Conservation (phyloP, 164 flowering plant genomes). For the Warburgia ugandensis region DNA sequence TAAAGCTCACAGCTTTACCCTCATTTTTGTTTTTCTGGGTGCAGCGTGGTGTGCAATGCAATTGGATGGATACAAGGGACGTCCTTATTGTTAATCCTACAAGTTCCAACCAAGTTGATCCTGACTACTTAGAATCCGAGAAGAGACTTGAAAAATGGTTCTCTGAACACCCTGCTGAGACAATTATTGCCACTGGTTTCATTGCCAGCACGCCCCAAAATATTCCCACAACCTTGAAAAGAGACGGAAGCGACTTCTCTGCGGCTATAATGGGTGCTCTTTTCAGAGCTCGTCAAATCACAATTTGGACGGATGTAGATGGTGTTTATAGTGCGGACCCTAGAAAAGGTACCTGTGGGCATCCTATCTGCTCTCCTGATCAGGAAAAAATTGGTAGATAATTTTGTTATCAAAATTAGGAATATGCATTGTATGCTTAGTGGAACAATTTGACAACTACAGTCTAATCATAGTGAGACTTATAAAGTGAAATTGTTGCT, state of each 20-base stretch:
- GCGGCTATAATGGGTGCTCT: slow-evolving; percentile 98
- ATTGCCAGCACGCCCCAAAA: slow-evolving; percentile 86
- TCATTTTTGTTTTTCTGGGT: slow-evolving; percentile 4
- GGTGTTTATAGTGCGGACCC: slow-evolving; percentile 99
- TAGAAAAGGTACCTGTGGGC: slow-evolving; percentile 98
- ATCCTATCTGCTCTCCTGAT: background rate
- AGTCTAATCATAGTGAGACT: background rate
- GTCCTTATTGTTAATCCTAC: slow-evolving; percentile 87
- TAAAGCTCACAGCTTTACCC: background rate
- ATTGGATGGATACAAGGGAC: slow-evolving; percentile 97
- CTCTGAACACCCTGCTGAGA: slow-evolving; percentile 50
- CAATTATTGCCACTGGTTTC: slow-evolving; percentile 89
- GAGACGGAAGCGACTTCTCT: slow-evolving; percentile 99
- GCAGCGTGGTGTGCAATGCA: slow-evolving; percentile 68
- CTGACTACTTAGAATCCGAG: slow-evolving; percentile 70
- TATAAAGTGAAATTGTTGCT: background rate
- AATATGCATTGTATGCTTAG: background rate
- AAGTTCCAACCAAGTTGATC: slow-evolving; percentile 87
- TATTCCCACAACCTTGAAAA: slow-evolving; percentile 92
- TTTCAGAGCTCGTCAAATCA: slow-evolving; percentile 73
- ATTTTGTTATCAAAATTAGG: background rate
- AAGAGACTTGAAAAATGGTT: slow-evolving; percentile 79
- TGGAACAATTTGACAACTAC: slow-evolving; percentile 1
- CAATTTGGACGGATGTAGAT: slow-evolving; percentile 99
- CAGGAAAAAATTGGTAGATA: background rate